Evolutionary conservation across 345 rosid species (phyloP).

Genomic region (Syzygium grande): DNA sequence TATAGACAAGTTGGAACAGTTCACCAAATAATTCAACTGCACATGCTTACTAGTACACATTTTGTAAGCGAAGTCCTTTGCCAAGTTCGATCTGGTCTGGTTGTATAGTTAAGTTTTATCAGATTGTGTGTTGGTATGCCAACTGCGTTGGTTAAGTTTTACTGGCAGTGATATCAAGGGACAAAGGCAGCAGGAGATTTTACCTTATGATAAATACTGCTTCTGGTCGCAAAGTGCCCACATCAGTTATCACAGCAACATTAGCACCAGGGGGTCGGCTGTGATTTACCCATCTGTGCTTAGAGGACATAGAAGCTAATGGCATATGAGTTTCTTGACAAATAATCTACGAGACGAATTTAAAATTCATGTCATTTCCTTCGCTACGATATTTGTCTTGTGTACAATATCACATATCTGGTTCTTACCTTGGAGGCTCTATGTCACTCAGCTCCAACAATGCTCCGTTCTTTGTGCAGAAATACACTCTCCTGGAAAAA

Average conservation of each 20-base stretch:
- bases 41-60: background rate
- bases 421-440: slow-evolving; percentile 48
- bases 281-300: slow-evolving; percentile 56
- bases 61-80: background rate
- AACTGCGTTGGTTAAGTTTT: background rate
- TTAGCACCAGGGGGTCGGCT: slow-evolving; percentile 59
- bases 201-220: slow-evolving; percentile 55
- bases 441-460: slow-evolving; percentile 45
- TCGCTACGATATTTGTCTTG: background rate
- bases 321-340: background rate
- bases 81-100: background rate
- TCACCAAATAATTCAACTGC: background rate
- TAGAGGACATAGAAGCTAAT: background rate
- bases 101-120: background rate
- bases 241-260: slow-evolving; percentile 53
- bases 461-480: slow-evolving; percentile 47
- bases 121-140: background rate
- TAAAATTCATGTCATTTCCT: slow-evolving; percentile 1
- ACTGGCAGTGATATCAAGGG: background rate
- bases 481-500: slow-evolving; percentile 40
- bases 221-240: slow-evolving; percentile 36
- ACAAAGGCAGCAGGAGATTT: background rate
- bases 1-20: background rate
- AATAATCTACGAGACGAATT: background rate
- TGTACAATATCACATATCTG: background rate